Conservation (phyloP, 2,329 filamentous ascomycete genomes). For the Hymenoscyphus salicellus region DNA sequence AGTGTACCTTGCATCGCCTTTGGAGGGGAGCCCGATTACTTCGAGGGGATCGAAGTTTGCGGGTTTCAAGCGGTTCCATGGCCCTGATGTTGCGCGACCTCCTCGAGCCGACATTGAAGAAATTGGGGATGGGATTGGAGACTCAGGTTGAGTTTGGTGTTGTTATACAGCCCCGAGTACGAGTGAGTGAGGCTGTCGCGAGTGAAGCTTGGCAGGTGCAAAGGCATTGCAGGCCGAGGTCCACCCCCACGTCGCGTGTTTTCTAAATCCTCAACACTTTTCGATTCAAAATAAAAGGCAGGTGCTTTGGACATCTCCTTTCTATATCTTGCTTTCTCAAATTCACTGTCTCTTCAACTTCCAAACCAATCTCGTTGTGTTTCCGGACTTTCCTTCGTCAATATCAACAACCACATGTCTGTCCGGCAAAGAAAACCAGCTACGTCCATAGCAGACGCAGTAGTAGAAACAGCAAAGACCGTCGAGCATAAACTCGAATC, state of each 20-base stretch:
- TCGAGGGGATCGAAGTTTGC: conserved; percentile 74
- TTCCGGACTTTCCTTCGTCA: neutral
- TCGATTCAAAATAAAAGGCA: neutral
- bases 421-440: conserved; percentile 26
- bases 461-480: conserved; percentile 25
- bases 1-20: conserved; percentile 77
- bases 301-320: neutral
- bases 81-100: conserved; percentile 46
- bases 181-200: neutral
- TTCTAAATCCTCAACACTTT: conserved; percentile 7
- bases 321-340: neutral
- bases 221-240: conserved; percentile 4
- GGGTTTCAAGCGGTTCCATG: conserved; percentile 71
- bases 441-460: conserved; percentile 23
- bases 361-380: neutral
- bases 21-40: conserved; percentile 80
- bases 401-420: conserved; percentile 23
- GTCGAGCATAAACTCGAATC: conserved; percentile 38
- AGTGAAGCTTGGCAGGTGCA: neutral
- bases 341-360: neutral
- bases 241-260: neutral
- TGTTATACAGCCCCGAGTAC: neutral
- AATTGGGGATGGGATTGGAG: conserved; percentile 7
- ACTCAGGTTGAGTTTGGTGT: conserved; percentile 1
- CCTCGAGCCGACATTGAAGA: conserved; percentile 31